Conservation (phyloP, 108 stramenopile species). For the Discostella stelligeroides region DNA sequence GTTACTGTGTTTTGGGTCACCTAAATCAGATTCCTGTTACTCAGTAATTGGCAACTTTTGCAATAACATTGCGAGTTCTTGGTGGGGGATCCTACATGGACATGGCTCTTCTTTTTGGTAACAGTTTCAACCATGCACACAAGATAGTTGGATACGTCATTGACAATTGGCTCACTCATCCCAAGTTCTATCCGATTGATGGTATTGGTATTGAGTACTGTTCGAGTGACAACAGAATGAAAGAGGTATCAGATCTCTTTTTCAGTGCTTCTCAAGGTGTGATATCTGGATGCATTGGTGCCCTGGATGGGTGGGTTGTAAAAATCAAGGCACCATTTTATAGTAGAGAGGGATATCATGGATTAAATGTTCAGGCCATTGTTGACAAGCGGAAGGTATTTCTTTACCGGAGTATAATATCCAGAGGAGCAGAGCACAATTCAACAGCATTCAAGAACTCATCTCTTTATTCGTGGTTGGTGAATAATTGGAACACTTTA, state of each 20-base stretch:
- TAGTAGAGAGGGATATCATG: slow-evolving; percentile 5
- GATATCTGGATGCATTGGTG: slow-evolving; percentile 15
- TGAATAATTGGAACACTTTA: background rate
- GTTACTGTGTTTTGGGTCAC: no score
- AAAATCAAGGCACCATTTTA: slow-evolving; percentile 12
- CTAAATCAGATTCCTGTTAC: no score
- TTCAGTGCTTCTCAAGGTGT: slow-evolving; percentile 12
- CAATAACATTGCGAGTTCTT: no score
- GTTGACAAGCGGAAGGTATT: background rate
- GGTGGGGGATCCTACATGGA: no score
- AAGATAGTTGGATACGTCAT: no score
- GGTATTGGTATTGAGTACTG: slow-evolving; percentile 29
- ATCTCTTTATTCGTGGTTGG: background rate
- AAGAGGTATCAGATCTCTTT: no score
- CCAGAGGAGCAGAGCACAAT: slow-evolving; percentile 8
- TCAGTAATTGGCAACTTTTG: no score
- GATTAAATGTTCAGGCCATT: background rate
- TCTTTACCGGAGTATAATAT: background rate
- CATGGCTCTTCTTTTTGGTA: no score
- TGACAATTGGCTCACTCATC: no score
- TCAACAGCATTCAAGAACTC: slow-evolving; percentile 13
- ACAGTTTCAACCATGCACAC: no score
- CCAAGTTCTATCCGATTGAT: no score
- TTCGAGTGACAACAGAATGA: slow-evolving; percentile 14
- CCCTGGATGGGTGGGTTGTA: slow-evolving; percentile 30